Conservation (phyloP, 2,329 filamentous ascomycete genomes). For the Mollisia scopiformis region DNA sequence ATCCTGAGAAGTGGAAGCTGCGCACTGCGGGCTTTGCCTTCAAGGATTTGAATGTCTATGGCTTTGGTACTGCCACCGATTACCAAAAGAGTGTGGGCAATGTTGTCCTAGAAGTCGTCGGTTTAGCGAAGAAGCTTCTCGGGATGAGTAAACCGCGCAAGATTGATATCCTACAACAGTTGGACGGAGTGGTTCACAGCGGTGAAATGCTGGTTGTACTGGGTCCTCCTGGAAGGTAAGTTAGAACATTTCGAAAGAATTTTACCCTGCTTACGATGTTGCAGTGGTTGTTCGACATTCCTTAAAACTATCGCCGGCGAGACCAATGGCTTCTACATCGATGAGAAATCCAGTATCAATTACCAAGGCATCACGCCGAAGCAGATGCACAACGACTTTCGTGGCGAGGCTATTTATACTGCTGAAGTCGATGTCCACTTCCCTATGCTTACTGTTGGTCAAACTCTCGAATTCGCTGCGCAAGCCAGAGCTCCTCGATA, state of each 20-base stretch:
- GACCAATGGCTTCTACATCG: constrained; percentile 57
- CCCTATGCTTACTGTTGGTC: constrained; percentile 71
- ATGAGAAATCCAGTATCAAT: constrained; percentile 53
- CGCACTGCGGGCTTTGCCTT: constrained; percentile 68
- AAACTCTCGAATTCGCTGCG: constrained; percentile 74
- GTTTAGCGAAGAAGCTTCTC: constrained; percentile 49
- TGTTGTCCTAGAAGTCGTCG: constrained; percentile 53
- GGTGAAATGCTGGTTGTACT: constrained; percentile 72
- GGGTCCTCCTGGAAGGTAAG: constrained; percentile 61
- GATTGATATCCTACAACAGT: constrained; percentile 57
- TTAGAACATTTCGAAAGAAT: not conserved
- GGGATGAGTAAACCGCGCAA: constrained; percentile 56
- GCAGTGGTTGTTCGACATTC: constrained; percentile 60
- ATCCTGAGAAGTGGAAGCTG: constrained; percentile 54
- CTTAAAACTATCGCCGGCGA: constrained; percentile 60
- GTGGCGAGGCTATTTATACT: constrained; percentile 71
- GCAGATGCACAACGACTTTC: constrained; percentile 54
- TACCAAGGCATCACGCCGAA: constrained; percentile 62
- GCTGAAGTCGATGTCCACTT: constrained; percentile 77
- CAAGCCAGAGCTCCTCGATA: constrained; percentile 68
- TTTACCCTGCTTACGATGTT: not conserved
- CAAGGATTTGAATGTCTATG: constrained; percentile 69
- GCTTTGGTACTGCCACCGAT: constrained; percentile 68
- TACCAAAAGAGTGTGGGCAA: constrained; percentile 70
- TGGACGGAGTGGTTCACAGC: constrained; percentile 63